A percentile compares a stretch with the other conserved stretches of the same genome.
Evolutionary conservation across 2,329 filamentous ascomycete species (phyloP).

Genomic region (Epichloe uncinata): DNA sequence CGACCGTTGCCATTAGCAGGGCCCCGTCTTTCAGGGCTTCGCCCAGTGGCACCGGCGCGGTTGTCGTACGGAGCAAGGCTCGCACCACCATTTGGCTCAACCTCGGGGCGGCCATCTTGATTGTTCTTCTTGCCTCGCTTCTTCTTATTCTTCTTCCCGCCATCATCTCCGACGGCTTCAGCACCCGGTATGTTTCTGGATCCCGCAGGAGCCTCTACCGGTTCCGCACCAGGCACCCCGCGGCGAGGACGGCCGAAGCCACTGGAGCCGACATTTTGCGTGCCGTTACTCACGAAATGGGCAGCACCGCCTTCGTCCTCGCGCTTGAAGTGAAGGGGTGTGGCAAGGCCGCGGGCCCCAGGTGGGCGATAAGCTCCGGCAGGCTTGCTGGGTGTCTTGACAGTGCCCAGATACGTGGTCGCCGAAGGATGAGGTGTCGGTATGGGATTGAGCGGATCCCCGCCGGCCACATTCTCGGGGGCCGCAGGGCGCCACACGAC

Average conservation of each 20-base stretch:
- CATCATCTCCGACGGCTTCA: slow-evolving; percentile 51
- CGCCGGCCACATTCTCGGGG: slow-evolving; percentile 41
- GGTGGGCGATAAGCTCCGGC: slow-evolving; percentile 95
- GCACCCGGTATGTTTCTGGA: slow-evolving; percentile 55
- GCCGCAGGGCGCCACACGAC: slow-evolving; percentile 75
- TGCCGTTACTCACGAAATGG: slow-evolving; percentile 67
- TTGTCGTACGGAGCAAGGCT: slow-evolving; percentile 32
- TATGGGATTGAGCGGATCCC: slow-evolving; percentile 59
- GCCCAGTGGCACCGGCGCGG: slow-evolving; percentile 25
- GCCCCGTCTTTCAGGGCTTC: slow-evolving; percentile 54
- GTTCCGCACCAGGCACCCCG: slow-evolving; percentile 77
- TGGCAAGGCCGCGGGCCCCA: slow-evolving; percentile 76
- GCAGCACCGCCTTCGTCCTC: slow-evolving; percentile 93
- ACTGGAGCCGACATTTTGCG: slow-evolving; percentile 55
- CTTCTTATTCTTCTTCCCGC: slow-evolving; percentile 90
- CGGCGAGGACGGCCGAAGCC: slow-evolving; percentile 69
- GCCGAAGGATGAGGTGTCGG: slow-evolving; percentile 76
- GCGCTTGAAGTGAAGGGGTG: slow-evolving; percentile 89
- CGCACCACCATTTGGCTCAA: slow-evolving; percentile 31
- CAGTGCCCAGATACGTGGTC: slow-evolving; percentile 63
- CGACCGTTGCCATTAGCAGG: slow-evolving; percentile 21
- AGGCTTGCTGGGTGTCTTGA: slow-evolving; percentile 92
- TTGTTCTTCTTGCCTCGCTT: slow-evolving; percentile 87
- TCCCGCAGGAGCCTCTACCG: slow-evolving; percentile 51
- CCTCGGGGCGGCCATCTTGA: slow-evolving; percentile 50